Evolutionary conservation across 176 grass and related monocot genomes (phyloP), one percentile per base, ranked within the genome.

Genomic region (Triticum dicoccoides): DNA sequence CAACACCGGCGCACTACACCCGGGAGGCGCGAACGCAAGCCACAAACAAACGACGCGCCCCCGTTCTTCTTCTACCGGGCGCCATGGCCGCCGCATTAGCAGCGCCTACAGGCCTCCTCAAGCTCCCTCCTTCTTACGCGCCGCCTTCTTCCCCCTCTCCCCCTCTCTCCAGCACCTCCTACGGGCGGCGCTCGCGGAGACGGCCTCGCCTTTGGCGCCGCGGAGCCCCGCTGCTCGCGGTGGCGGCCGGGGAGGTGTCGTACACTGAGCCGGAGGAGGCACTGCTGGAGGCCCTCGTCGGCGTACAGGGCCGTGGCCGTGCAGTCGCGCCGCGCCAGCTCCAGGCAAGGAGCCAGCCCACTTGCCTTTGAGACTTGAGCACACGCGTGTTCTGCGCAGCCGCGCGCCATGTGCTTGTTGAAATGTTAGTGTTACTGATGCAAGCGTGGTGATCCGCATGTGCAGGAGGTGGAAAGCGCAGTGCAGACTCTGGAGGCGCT

Each of bases 281-380:
- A 7, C 90, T 98, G 13, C 20, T 98, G 21, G 96, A 98, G 49
- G 93, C 93, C n/a, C 88, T 98, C 11, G 83, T 94, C 47, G 96
- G 96, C 20, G 88, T 95, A 8, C 96, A 92, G 81, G 96, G 96
- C 29, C 88, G 96, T 33, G 91, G 96, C 39, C 93, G 93, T 29
- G 91, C 74, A 4, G 93, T 91, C 47, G 88, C 91, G 66, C 69
- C 91, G 17, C 81, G 87, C 39, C 96, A 94, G 83, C 84, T 98
- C 32, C 88, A 95, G 91, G 96, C 80, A 90, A 89, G 76, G 76
- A 38, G 61, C 21, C 14, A 2, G 4, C 8, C 65, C 38, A 0
- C 27, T 72, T 67, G 10, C 10, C 18, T 10, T 10, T 6, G 58
- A 9, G 11, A 11, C 69, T 56, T 10, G 0, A 33, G 13, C 4